A percentile compares a stretch with the other conserved stretches of the same genome.
Evolutionary conservation across 1,284 basidiomycete species (phyloP).

Genomic region (Cryptococcus jaspeensis): DNA sequence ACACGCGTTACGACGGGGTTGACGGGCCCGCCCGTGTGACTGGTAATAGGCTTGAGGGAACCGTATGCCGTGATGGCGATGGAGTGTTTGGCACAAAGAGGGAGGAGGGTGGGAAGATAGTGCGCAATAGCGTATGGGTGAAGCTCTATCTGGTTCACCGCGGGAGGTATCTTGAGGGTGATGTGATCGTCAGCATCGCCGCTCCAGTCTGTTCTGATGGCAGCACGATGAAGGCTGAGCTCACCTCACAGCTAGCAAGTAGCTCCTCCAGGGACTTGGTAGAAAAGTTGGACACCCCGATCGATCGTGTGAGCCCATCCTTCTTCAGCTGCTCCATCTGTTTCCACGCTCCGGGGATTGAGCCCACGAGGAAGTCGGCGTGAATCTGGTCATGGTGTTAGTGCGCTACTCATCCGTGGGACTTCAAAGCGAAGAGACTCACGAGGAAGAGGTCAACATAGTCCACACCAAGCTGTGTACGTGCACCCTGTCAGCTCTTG

Average conservation of each 20-base stretch:
- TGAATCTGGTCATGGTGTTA: no score
- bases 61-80: constrained; percentile 70
- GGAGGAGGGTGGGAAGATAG: constrained; percentile 60
- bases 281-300: constrained; percentile 64
- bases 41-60: constrained; percentile 61
- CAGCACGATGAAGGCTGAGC: constrained; percentile 37
- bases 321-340: constrained; percentile 61
- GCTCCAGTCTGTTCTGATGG: constrained; percentile 54
- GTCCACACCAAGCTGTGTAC: constrained; percentile 62
- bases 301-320: constrained; percentile 62
- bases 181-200: constrained; percentile 48
- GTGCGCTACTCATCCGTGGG: no score
- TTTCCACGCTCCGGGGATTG: constrained; percentile 58
- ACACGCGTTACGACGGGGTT: constrained; percentile 59
- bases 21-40: constrained; percentile 66
- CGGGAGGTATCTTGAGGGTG: no score
- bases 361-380: constrained; percentile 53
- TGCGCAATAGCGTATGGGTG: constrained; percentile 66
- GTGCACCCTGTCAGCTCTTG: constrained; percentile 50
- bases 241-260: constrained; percentile 52
- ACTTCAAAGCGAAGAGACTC: no score
- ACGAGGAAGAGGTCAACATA: constrained; percentile 71
- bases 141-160: constrained; percentile 71
- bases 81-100: constrained; percentile 58
- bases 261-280: constrained; percentile 43